These are phyloP conservation scores for Penicillium tannophilum DNA, from an alignment of 495 filamentous ascomycete species.

Conservation along the genomic window DNA sequence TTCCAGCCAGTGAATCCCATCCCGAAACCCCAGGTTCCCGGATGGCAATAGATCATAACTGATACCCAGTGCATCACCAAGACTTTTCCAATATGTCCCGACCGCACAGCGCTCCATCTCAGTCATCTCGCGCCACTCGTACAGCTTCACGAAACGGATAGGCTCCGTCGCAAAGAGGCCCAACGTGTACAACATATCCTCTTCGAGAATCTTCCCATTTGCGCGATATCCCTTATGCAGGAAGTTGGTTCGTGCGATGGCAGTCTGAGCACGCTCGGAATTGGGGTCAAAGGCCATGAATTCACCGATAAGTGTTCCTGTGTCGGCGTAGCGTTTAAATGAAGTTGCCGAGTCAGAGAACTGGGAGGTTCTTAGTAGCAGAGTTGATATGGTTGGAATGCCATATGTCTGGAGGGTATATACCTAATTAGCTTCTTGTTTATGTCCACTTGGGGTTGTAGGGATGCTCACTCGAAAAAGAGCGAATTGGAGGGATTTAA, in stretches of 20 bases:
- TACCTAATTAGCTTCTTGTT: neutral
- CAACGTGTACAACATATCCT: constrained; percentile 67
- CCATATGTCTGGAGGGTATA: constrained; percentile 56
- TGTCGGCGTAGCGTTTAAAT: constrained; percentile 66
- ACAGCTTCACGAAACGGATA: constrained; percentile 51
- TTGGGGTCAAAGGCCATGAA: constrained; percentile 50
- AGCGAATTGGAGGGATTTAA: constrained; percentile 61
- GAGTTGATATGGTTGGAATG: constrained; percentile 61
- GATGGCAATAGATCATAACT: constrained; percentile 45
- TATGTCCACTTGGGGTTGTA: neutral
- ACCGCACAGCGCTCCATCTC: constrained; percentile 63
- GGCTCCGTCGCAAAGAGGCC: constrained; percentile 62
- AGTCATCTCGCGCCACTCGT: constrained; percentile 65
- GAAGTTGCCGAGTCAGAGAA: constrained; percentile 52
- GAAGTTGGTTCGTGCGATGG: constrained; percentile 67
- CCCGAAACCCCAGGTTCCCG: constrained; percentile 45
- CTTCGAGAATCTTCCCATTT: constrained; percentile 60
- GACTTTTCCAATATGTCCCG: constrained; percentile 63
- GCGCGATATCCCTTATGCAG: constrained; percentile 60
- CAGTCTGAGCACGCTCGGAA: constrained; percentile 51
- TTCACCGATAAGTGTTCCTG: constrained; percentile 58
- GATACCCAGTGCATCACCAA: constrained; percentile 64
- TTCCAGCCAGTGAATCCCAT: constrained; percentile 64
- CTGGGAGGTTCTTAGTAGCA: constrained; percentile 60
- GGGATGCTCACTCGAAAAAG: constrained; percentile 53